Conservation (phyloP, 495 filamentous ascomycete genomes). For the Penicillium egyptiacum region DNA sequence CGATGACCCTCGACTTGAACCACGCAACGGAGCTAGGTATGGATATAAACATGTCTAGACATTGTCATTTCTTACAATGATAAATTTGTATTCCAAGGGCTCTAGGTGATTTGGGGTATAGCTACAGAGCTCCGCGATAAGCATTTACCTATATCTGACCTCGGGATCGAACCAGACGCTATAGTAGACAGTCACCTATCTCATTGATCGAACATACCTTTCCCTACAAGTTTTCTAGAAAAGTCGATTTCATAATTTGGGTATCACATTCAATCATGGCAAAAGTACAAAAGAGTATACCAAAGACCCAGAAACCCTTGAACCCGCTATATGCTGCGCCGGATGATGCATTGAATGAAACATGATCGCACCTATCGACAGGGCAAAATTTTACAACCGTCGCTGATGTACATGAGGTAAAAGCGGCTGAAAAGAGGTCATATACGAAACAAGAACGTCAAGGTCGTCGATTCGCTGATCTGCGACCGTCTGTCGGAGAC, state of each 20-base stretch:
- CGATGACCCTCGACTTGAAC: conserved; percentile 3
- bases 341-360: conserved; percentile 27
- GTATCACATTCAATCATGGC: conserved; percentile 31
- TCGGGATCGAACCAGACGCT: background rate
- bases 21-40: background rate
- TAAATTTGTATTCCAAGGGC: background rate
- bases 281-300: conserved; percentile 26
- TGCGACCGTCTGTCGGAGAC: conserved; percentile 44
- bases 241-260: background rate
- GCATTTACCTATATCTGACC: conserved; percentile 1
- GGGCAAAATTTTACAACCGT: conserved; percentile 17
- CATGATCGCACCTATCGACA: conserved; percentile 17
- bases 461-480: conserved; percentile 39
- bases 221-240: background rate
- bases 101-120: background rate
- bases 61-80: background rate
- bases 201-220: background rate
- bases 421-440: conserved; percentile 7
- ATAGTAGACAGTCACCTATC: background rate
- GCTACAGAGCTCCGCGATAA: conserved; percentile 5
- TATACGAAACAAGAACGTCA: conserved; percentile 23
- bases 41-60: background rate
- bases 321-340: conserved; percentile 32
- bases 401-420: conserved; percentile 17
- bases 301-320: conserved; percentile 14